Percentiles rank a stretch among this genome's conserved stretches.
Evolutionary conservation across 495 filamentous ascomycete genomes (phyloP).

Genomic region (Pyrenopolyporus hunteri): DNA sequence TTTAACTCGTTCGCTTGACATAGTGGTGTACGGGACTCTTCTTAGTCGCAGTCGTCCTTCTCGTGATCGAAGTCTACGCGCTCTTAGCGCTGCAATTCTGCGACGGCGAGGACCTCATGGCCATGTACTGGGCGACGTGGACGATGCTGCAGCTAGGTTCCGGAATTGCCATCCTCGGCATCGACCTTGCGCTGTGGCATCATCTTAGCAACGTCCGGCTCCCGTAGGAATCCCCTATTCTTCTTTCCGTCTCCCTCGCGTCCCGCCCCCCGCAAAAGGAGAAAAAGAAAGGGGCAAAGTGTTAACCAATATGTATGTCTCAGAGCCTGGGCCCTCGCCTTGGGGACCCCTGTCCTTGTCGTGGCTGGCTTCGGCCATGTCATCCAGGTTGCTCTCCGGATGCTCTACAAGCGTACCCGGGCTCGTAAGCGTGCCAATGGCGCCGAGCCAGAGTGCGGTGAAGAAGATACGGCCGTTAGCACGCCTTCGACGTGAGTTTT

Average conservation of each 20-base stretch:
- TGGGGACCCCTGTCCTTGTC: conserved; percentile 58
- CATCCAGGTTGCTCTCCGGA: conserved; percentile 39
- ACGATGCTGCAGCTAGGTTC: conserved; percentile 55
- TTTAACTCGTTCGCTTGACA: background rate
- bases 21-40: conserved; percentile 45
- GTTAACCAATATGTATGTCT: background rate
- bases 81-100: conserved; percentile 54
- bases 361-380: conserved; percentile 52
- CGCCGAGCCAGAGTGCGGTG: conserved; percentile 3
- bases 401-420: conserved; percentile 19
- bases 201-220: conserved; percentile 45
- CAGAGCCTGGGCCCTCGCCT: conserved; percentile 53
- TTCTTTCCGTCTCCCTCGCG: background rate
- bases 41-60: conserved; percentile 39
- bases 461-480: too few species aligned
- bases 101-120: conserved; percentile 56
- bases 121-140: conserved; percentile 57
- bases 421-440: background rate
- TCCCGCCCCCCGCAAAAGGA: background rate
- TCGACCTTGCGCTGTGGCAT: conserved; percentile 50
- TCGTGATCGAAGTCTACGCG: conserved; percentile 52
- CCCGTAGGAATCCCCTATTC: conserved; percentile 40
- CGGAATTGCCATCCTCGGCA: conserved; percentile 55
- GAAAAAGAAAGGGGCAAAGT: too few species aligned
- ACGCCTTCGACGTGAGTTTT: conserved; percentile 6